Base-by-base conservation (phyloP, 208 protist genomes). In the Leishmania major region DNA sequence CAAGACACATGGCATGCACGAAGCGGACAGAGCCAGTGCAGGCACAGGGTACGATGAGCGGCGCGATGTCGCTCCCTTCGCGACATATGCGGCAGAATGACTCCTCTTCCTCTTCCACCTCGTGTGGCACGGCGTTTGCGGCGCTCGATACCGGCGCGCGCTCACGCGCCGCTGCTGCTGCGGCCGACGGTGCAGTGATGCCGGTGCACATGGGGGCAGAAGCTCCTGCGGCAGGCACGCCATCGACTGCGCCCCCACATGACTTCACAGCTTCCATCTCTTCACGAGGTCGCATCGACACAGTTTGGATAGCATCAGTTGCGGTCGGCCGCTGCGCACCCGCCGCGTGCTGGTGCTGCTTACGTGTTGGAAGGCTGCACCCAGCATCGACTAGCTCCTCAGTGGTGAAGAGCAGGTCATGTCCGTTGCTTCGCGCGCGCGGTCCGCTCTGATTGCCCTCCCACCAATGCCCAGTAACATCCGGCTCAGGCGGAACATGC, bases 11-110 rank as follows among this genome's bases (percentile, higher is more conserved):
- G 72, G 84, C 81, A 84, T 97, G 94, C 49, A 97, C 89, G 75
- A 89, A 97, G 69, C 91, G 91, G 4, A 95, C 86, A 25, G 91
- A 94, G 17, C 94, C 94, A 53, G 90, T 90, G 78, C 94, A 97
- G 31, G 72, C 77, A 64, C 94, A 97, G 28, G 94, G 94, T 6
- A 88, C 79, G 53, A 97, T 90, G 67, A 97, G 88, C 28, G 80
- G 76, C 53, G 93, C 92, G 60, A 89, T 80, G 74, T 88, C 88
- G 11, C 87, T 89, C 15, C 75, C 87, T 8, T 91, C 92, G 0
- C 88, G 88, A 78, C 94, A 97, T 69, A 97, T 97, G 40, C 94
- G 94, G 81, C 94, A 97, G 70, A 95, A 80, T 10, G 79, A 77
- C 74, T 95, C 93, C 2, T 93, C 90, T 1, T 89, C 87, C 25